phyloP scores from a whole-genome alignment of 306 rosid species.

The Cucurbita moschata region DNA sequence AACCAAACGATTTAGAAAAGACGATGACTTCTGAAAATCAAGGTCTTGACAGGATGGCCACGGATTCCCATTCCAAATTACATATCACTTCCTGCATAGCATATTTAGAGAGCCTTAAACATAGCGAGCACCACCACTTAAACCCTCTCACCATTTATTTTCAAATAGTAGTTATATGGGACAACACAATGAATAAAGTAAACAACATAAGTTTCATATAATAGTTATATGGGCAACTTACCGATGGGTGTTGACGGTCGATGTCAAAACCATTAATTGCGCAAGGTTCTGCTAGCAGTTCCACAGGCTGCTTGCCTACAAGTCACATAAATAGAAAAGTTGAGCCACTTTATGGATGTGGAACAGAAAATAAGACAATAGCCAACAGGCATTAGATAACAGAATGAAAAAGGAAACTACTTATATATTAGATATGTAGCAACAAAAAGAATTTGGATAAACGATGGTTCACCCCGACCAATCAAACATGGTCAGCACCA shows the following conservation, averaged over 20 bases:
- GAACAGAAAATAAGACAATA: background rate
- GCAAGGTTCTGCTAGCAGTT: constrained; percentile 82
- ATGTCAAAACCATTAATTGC: constrained; percentile 91
- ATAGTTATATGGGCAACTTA: constrained; percentile 23
- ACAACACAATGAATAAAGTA: background rate
- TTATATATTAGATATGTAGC: background rate
- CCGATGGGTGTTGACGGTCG: constrained; percentile 63
- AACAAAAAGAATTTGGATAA: background rate
- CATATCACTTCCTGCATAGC: constrained; percentile 68
- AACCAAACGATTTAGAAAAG: background rate
- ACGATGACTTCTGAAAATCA: constrained; percentile 9
- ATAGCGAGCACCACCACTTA: no score
- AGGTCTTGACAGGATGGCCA: constrained; percentile 55
- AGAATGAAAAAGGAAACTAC: background rate
- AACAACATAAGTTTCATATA: background rate
- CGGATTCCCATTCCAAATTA: constrained; percentile 88
- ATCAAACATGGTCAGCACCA: background rate
- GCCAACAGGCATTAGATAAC: background rate
- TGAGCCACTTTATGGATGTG: background rate
- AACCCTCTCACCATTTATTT: no score
- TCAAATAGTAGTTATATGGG: no score
- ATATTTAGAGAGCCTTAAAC: no score
- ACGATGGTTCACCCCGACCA: background rate
- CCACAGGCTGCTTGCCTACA: constrained; percentile 60
- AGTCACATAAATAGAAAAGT: background rate